Conservation (phyloP, 1,284 basidiomycete species). For the Ceratorhiza oryzae-sativae region DNA sequence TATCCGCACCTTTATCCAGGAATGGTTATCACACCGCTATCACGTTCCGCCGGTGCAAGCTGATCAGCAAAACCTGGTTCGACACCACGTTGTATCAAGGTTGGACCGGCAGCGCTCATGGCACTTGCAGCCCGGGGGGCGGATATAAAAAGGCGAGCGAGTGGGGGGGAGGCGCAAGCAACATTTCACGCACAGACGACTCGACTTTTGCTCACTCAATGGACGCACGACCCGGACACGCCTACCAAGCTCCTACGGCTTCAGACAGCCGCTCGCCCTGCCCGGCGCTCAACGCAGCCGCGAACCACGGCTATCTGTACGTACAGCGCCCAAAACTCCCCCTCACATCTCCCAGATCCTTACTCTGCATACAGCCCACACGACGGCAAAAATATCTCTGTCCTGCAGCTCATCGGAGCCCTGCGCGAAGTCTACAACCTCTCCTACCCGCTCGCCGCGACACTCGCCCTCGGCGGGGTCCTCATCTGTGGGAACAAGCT, state of each 20-base stretch:
- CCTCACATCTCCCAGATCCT: not conserved
- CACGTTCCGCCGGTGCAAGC: too few relatives aligned
- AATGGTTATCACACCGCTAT: too few relatives aligned
- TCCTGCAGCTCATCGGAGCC: conserved; percentile 47
- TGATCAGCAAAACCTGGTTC: too few relatives aligned
- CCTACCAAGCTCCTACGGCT: conserved; percentile 33
- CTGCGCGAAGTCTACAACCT: conserved; percentile 53
- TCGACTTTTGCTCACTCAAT: not conserved
- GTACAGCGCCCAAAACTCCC: conserved; percentile 42
- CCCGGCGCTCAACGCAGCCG: conserved; percentile 54
- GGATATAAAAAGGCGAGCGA: too few relatives aligned
- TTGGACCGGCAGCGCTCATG: too few relatives aligned
- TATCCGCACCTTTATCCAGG: too few relatives aligned
- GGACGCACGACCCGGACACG: conserved; percentile 30
- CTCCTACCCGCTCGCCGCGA: conserved; percentile 50
- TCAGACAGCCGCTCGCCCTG: conserved; percentile 53
- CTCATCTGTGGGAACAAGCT: conserved; percentile 47
- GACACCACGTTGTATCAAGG: too few relatives aligned
- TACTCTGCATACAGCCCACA: conserved; percentile 48
- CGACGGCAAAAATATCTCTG: conserved; percentile 50
- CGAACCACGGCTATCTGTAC: conserved; percentile 54
- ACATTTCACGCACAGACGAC: too few relatives aligned
- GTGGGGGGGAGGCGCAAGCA: too few relatives aligned
- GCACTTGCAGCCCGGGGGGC: too few relatives aligned
- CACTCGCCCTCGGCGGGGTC: conserved; percentile 49